Base-by-base conservation (phyloP, 2,329 filamentous ascomycete genomes). In the Arthroderma sp. region DNA sequence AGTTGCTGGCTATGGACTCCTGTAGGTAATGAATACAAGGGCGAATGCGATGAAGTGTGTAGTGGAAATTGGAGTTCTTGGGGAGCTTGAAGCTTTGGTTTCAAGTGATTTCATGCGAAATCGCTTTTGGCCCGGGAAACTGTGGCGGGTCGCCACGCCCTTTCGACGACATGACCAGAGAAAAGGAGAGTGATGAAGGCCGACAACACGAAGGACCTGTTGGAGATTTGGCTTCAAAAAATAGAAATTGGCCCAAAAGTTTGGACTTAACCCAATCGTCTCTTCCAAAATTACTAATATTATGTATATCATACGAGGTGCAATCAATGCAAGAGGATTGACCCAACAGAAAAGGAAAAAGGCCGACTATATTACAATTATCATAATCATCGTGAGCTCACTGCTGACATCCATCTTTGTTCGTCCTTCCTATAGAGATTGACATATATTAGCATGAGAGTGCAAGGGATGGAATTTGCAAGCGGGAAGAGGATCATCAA, bases 321-420 rank as follows among this genome's bases (percentile, higher is more conserved):
- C 9, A 29, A 9, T 32, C 8, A 33, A 27, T 15, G 33, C 30
- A 27, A 34, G 30, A n/a, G 30, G 27, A 37, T 36, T 36, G 27
- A 27, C 31, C 29, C 41, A 43, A 34, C 8, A 11, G 28, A 33
- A 34, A 27, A 29, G 15, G 2, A 8, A 11, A 42, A 5, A 28
- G 5, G 27, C 15, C 7, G 8, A 11, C 32, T 34, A 42, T 8
- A 42, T 40, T 41, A 40, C 30, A 34, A 30, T 32, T 27, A 39
- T 29, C 29, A 39, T 29, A 28, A 49, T 61, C 52, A 73, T 54
- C 61, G 64, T 10, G 73, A 70, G 48, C 72, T 70, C 40, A 94
- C 80, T 2, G 83, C 86, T 11, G 80, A 75, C 64, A 81, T 77
- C 85, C 86, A 94, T 64, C 85, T 89, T 64, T 91, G 81, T 65